These are phyloP conservation scores for Diaporthe capsici DNA, from an alignment of 2,329 filamentous ascomycete species.

Conservation along the genomic window DNA sequence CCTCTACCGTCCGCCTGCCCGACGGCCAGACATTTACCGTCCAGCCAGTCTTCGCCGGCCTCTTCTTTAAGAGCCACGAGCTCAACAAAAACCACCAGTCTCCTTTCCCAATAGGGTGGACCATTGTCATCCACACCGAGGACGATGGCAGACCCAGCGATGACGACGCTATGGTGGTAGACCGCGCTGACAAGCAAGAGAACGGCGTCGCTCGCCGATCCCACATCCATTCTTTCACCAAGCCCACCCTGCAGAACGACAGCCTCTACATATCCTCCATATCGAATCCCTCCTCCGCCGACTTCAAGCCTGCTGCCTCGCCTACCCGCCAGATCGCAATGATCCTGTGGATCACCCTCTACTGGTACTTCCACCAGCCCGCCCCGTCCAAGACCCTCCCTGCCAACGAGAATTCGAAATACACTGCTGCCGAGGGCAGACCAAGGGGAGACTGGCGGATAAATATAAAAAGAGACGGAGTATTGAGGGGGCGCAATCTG, in stretches of 20 bases:
- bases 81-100: constrained; percentile 74
- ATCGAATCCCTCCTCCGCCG: constrained; percentile 83
- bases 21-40: constrained; percentile 90
- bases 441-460: constrained; percentile 91
- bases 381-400: constrained; percentile 76
- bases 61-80: constrained; percentile 89
- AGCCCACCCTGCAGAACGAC: constrained; percentile 83
- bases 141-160: constrained; percentile 52
- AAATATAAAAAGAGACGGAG: constrained; percentile 87
- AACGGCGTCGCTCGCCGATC: constrained; percentile 45
- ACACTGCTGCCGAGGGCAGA: constrained; percentile 77
- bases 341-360: constrained; percentile 95
- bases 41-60: constrained; percentile 89
- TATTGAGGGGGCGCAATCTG: constrained; percentile 85
- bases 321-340: constrained; percentile 92
- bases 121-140: constrained; percentile 84
- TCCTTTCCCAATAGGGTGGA: constrained; percentile 90
- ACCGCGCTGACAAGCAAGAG: constrained; percentile 6
- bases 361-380: constrained; percentile 97
- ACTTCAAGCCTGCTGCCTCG: constrained; percentile 84
- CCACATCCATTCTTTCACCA: constrained; percentile 75
- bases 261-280: constrained; percentile 93
- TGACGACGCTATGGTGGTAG: constrained; percentile 40
- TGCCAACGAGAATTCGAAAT: constrained; percentile 70
- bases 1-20: constrained; percentile 77